Evolutionary conservation across 495 filamentous ascomycete species (phyloP).

Genomic region (Immersiella caudata): DNA sequence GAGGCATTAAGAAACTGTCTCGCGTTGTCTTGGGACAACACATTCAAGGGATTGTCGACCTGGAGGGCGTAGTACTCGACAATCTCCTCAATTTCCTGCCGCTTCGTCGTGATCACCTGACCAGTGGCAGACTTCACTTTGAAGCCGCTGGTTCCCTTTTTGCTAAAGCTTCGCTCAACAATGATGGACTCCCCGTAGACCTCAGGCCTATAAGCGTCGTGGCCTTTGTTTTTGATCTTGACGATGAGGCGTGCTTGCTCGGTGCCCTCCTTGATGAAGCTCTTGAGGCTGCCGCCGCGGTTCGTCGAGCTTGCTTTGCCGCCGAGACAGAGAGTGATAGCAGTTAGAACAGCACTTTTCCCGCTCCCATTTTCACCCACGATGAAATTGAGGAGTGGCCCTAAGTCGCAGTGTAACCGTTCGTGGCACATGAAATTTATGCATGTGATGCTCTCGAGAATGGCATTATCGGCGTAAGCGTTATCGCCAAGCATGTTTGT

Average conservation of each 20-base stretch:
- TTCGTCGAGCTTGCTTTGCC: slow-evolving; percentile 96
- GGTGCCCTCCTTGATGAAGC: slow-evolving; percentile 87
- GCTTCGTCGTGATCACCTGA: slow-evolving; percentile 78
- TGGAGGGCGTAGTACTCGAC: slow-evolving; percentile 91
- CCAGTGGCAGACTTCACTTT: slow-evolving; percentile 77
- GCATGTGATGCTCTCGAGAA: slow-evolving; percentile 80
- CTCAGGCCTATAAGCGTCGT: slow-evolving; percentile 80
- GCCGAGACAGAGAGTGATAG: slow-evolving; percentile 89
- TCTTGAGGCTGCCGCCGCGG: slow-evolving; percentile 86
- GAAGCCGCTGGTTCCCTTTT: slow-evolving; percentile 76
- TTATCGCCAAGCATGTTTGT: slow-evolving; percentile 61
- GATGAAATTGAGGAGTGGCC: slow-evolving; percentile 95
- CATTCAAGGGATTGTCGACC: slow-evolving; percentile 96
- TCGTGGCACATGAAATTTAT: slow-evolving; percentile 95
- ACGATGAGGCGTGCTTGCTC: slow-evolving; percentile 64
- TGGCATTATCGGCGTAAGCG: slow-evolving; percentile 75
- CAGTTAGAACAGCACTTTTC: slow-evolving; percentile 97
- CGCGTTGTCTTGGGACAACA: slow-evolving; percentile 95
- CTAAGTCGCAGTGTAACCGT: slow-evolving; percentile 76
- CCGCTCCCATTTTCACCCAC: slow-evolving; percentile 97
- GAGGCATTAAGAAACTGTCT: slow-evolving; percentile 90
- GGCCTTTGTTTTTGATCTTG: slow-evolving; percentile 85
- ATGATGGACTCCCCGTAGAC: slow-evolving; percentile 84
- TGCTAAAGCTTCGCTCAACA: slow-evolving; percentile 85
- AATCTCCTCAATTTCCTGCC: slow-evolving; percentile 87